Evolutionary conservation across 192 early-diverging fungal species (phyloP).

Genomic region (Chytriomyces sp.): DNA sequence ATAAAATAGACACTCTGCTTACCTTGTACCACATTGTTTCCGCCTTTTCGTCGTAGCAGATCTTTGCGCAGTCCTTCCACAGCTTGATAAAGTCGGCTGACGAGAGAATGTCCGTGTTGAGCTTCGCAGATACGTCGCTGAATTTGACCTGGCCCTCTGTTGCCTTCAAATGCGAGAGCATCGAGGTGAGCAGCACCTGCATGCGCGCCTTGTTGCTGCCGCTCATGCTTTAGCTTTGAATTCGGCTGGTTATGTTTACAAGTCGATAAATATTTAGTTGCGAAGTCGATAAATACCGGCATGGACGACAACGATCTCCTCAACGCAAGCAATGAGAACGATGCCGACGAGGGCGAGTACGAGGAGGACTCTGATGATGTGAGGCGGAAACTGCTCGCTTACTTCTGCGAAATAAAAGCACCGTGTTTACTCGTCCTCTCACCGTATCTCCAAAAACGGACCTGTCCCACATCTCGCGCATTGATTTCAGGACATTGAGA

Average conservation of each 20-base stretch:
- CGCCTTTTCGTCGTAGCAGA: constrained; percentile 20
- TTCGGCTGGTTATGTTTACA: background rate
- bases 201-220: constrained; percentile 5
- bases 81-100: constrained; percentile 13
- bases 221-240: background rate
- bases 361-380: constrained; percentile 72
- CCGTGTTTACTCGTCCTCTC: background rate
- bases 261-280: background rate
- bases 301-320: constrained; percentile 19
- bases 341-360: constrained; percentile 57
- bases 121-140: background rate
- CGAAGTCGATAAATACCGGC: background rate
- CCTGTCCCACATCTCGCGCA: background rate
- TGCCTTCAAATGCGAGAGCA: constrained; percentile 5
- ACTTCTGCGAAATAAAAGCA: constrained; percentile 5
- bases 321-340: constrained; percentile 5
- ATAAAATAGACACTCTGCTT: background rate
- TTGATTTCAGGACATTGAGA: constrained; percentile 66
- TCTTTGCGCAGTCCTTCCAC: constrained; percentile 33
- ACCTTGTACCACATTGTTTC: constrained; percentile 35
- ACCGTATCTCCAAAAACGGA: no score
- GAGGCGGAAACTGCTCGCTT: constrained; percentile 23
- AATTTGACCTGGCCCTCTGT: constrained; percentile 11
- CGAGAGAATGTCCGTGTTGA: constrained; percentile 29
- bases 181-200: constrained; percentile 18